These are phyloP conservation scores for Crucibulum laeve DNA, from an alignment of 768 basidiomycete genomes.

Conservation along the genomic window DNA sequence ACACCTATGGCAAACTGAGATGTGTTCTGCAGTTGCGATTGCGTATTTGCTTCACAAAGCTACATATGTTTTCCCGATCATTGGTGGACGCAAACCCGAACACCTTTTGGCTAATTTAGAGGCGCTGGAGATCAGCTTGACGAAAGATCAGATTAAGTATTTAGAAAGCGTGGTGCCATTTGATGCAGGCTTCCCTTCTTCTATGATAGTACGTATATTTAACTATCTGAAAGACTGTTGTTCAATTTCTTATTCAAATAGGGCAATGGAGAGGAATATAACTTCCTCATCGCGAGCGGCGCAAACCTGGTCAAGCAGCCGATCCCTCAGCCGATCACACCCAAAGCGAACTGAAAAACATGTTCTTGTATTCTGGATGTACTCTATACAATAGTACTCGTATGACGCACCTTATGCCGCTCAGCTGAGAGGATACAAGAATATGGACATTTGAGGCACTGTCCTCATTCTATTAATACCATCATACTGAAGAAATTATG, in stretches of 20 bases:
- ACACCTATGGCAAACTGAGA: background rate
- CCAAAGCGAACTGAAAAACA: too few relatives aligned
- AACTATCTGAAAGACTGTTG: background rate
- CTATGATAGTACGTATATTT: conserved; percentile 23
- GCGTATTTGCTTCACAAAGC: conserved; percentile 53
- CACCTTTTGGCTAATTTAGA: conserved; percentile 47
- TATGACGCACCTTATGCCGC: too few relatives aligned
- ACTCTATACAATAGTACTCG: too few relatives aligned
- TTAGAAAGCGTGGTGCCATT: conserved; percentile 39
- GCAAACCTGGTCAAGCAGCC: background rate
- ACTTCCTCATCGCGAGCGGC: background rate
- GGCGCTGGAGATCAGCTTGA: conserved; percentile 42
- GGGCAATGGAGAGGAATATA: background rate
- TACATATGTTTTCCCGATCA: too few relatives aligned
- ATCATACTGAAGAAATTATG: too few relatives aligned
- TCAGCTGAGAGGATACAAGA: too few relatives aligned
- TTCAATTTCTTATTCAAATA: background rate
- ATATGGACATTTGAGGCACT: too few relatives aligned
- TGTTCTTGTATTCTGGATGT: too few relatives aligned
- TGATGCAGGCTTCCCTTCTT: conserved; percentile 40
- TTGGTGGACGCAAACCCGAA: conserved; percentile 48
- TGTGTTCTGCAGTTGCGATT: conserved; percentile 35
- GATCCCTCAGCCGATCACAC: too few relatives aligned
- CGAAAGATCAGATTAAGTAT: conserved; percentile 37
- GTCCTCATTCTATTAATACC: too few relatives aligned